Conservation (phyloP, 179 eudicot genomes). For the Beta macrorhiza region DNA sequence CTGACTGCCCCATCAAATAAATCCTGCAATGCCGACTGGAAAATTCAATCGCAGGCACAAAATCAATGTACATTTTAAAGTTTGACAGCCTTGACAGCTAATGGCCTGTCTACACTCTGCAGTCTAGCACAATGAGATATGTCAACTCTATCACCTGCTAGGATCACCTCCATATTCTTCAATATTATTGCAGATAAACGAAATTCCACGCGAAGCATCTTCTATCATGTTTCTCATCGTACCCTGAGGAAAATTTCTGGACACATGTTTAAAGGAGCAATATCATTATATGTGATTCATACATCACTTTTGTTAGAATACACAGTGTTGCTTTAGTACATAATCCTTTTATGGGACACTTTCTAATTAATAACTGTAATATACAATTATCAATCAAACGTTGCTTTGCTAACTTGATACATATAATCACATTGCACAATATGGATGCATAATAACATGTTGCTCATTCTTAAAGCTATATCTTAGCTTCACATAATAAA, state of each 20-base stretch:
- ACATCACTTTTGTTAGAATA: slow-evolving; percentile 3
- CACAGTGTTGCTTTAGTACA: background rate
- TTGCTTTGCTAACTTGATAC: too few species aligned
- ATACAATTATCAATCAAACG: too few species aligned
- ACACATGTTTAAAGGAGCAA: slow-evolving; percentile 21
- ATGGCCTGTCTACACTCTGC: background rate
- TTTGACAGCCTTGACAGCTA: too few species aligned
- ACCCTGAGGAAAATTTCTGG: slow-evolving; percentile 93
- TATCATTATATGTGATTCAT: slow-evolving; percentile 14
- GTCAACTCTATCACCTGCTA: slow-evolving; percentile 44
- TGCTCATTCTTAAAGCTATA: too few species aligned
- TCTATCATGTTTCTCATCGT: slow-evolving; percentile 88
- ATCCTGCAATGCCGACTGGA: slow-evolving; percentile 41
- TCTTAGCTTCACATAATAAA: too few species aligned
- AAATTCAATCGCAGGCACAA: background rate
- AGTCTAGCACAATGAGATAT: background rate
- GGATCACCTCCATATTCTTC: slow-evolving; percentile 98
- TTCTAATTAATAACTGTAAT: too few species aligned
- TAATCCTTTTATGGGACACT: too few species aligned
- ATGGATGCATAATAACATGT: background rate
- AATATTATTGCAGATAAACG: slow-evolving; percentile 81
- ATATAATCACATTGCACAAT: too few species aligned
- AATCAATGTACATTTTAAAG: too few species aligned
- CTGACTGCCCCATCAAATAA: slow-evolving; percentile 97
- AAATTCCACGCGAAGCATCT: slow-evolving; percentile 89